Base-by-base conservation (phyloP, 352 stramenopile genomes). In the Phytopythium chamaehyphon region DNA sequence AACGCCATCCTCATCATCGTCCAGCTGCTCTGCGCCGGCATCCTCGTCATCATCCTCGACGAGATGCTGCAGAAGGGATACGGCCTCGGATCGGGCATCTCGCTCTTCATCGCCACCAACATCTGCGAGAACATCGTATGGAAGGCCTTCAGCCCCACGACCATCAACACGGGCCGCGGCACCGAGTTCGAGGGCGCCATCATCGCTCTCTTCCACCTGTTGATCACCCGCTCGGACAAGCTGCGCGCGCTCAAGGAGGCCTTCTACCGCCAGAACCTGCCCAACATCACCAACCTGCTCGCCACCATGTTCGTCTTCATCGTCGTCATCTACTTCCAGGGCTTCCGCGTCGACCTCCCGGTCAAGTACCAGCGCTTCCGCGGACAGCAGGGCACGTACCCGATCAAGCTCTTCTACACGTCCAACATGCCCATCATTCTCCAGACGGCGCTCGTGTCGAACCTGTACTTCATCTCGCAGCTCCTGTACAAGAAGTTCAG, bases 361-460 rank as follows among this genome's bases (percentile, higher is more conserved):
- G 80, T 99, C 73, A 99, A 99, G 90, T 98, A 98, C 86, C 94
- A 98, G 70, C 98, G 98, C 74, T 98, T 98, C 72, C 93, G 97
- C 59, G 97, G 97, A 61, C 96, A 99, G 75, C 92, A 98, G 80
- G 96, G 96, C 66, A 98, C 93, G 59, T 99, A 99, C 88, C 97
- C 97, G 57, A 99, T 99, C 90, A 99, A 99, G 87, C 84, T 99
- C 5, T 99, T 99, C 72, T 99, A 99, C 92, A 99, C 97, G 46
- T 99, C 94, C 58, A 99, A 99, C 92, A 99, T 99, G 96, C 97
- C 97, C 47, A 99, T 99, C 75, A 99, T 99, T 58, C 76, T 99
- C 39, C 96, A 99, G 78, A 98, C 97, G 10, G 97, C 97, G 16
- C 84, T 99, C 43, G 96, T 99, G 40, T 98, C 91, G 59, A 99